Evolutionary conservation across 1,139 yeast genomes (phyloP).

Genomic region (Hanseniaspora gamundiae): DNA sequence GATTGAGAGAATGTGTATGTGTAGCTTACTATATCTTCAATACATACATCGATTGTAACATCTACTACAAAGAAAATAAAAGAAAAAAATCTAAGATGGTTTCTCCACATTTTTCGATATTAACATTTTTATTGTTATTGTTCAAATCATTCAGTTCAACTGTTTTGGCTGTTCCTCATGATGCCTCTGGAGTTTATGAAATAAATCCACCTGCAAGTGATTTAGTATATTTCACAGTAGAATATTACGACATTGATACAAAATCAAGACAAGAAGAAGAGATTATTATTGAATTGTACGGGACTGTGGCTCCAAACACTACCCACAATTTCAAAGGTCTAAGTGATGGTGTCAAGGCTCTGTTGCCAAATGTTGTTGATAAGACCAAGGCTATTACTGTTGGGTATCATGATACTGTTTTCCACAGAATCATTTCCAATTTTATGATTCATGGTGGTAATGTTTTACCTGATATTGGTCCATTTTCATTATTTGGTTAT

Average conservation of each 20-base stretch:
- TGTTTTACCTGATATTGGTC: slow-evolving; percentile 80
- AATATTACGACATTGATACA: slow-evolving; percentile 15
- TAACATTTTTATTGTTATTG: not conserved
- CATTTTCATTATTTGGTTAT: slow-evolving; percentile 60
- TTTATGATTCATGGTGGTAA: slow-evolving; percentile 73
- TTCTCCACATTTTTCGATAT: not conserved
- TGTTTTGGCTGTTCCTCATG: not conserved
- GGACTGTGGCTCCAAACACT: slow-evolving; percentile 60
- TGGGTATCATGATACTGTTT: slow-evolving; percentile 48
- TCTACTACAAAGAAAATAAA: slow-evolving; percentile 67
- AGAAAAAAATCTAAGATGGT: not conserved
- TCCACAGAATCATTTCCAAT: slow-evolving; percentile 56
- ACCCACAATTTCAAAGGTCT: slow-evolving; percentile 54
- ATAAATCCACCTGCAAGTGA: slow-evolving; percentile 23
- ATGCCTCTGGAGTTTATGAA: slow-evolving; percentile 9
- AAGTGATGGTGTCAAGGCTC: slow-evolving; percentile 37
- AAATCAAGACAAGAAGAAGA: slow-evolving; percentile 20
- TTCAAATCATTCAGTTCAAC: not conserved
- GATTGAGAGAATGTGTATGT: no score
- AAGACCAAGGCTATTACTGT: slow-evolving; percentile 39
- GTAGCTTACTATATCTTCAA: no score
- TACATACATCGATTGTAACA: slow-evolving; percentile 65
- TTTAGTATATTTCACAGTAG: slow-evolving; percentile 15
- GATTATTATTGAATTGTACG: slow-evolving; percentile 54
- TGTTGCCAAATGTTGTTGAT: slow-evolving; percentile 26